Evolutionary conservation across 23 red algal genomes (phyloP).

Genomic region (Gracilaria vermiculophylla): DNA sequence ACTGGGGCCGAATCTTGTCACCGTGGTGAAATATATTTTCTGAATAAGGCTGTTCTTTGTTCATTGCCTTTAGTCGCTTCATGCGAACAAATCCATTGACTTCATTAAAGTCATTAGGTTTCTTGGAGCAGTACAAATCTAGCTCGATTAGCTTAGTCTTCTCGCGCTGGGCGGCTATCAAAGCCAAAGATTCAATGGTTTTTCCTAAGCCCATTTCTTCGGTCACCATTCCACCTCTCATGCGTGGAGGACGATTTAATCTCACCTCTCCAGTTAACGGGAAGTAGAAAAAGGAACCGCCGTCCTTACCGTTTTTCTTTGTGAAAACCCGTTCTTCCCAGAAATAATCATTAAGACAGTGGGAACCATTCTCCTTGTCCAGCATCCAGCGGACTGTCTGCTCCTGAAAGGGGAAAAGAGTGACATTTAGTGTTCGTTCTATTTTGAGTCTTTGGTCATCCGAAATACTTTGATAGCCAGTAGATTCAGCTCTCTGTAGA

Average conservation of each 20-base stretch:
- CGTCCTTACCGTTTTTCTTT: not conserved
- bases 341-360: conserved; percentile 60
- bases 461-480: conserved; percentile 9
- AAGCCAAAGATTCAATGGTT: conserved; percentile 55
- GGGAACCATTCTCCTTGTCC: conserved; percentile 51
- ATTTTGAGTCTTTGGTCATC: conserved; percentile 27
- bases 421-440: not conserved
- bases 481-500: conserved; percentile 52
- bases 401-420: conserved; percentile 50
- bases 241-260: conserved; percentile 26
- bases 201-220: conserved; percentile 69
- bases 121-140: conserved; percentile 27
- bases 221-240: conserved; percentile 58
- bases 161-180: conserved; percentile 53
- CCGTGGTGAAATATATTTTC: conserved; percentile 31
- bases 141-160: not conserved
- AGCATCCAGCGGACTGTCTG: conserved; percentile 66
- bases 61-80: conserved; percentile 21
- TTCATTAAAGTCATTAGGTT: conserved; percentile 22
- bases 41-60: conserved; percentile 15
- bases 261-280: conserved; percentile 49
- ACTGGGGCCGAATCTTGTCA: conserved; percentile 14
- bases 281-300: conserved; percentile 42
- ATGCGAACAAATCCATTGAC: conserved; percentile 7
- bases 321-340: conserved; percentile 59